Evolutionary conservation across 306 rosid species (phyloP).

Genomic region (Datisca glomerata): DNA sequence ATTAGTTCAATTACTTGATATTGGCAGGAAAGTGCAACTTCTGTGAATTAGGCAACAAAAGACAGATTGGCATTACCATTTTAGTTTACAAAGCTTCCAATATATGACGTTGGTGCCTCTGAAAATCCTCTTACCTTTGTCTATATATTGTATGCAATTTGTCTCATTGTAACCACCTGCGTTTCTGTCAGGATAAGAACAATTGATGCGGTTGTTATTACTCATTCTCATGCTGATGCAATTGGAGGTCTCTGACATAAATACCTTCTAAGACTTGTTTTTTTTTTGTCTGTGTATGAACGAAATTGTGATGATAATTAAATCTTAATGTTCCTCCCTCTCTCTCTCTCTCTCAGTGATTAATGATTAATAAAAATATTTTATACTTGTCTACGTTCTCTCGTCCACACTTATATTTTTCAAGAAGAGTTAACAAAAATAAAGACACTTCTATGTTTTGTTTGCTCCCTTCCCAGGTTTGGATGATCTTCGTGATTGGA

Average conservation of each 20-base stretch:
- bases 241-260: constrained; percentile 77
- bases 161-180: constrained; percentile 32
- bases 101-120: not conserved
- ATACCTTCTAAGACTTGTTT: constrained; percentile 24
- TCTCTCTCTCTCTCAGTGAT: too few species aligned
- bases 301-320: constrained; percentile 2
- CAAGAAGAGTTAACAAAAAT: too few species aligned
- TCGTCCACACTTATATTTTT: too few species aligned
- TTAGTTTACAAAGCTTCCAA: not conserved
- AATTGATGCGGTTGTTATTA: constrained; percentile 83
- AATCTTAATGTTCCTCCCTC: not conserved
- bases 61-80: too few species aligned
- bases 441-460: constrained; percentile 2
- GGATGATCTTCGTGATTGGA: constrained; percentile 96
- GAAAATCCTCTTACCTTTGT: constrained; percentile 17
- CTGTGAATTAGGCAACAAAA: too few species aligned
- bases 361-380: too few species aligned
- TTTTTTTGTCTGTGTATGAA: constrained; percentile 11
- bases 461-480: constrained; percentile 36
- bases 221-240: constrained; percentile 99
- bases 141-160: constrained; percentile 11
- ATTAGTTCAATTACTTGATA: too few species aligned
- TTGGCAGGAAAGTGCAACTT: too few species aligned
- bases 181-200: constrained; percentile 91
- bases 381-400: too few species aligned